Percentiles rank a stretch among this genome's conserved stretches.
Evolutionary conservation across 2,329 filamentous ascomycete genomes (phyloP).

Genomic region (Aspergillus sergii): DNA sequence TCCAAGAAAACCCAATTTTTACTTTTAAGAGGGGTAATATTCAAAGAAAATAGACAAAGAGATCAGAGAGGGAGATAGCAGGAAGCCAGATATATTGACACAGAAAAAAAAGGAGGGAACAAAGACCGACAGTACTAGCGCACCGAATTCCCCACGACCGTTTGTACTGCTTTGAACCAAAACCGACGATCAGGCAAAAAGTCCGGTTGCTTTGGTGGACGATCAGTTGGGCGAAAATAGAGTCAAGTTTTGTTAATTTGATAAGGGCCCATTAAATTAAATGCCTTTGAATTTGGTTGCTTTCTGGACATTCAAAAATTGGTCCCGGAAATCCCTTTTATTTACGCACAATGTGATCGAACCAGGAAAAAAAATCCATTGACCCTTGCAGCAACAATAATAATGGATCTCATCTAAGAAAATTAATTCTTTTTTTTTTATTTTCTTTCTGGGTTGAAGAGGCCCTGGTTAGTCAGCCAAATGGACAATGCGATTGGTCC

Average conservation of each 20-base stretch:
- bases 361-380: background rate
- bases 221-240: background rate
- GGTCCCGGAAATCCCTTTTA: background rate
- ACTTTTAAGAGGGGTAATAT: background rate
- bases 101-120: background rate
- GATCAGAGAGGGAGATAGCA: background rate
- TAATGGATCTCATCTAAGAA: background rate
- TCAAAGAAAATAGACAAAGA: background rate
- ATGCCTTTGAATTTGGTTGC: background rate
- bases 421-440: background rate
- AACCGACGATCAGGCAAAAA: conserved; percentile 8
- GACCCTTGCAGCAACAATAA: background rate
- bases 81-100: background rate
- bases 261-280: background rate
- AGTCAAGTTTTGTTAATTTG: background rate
- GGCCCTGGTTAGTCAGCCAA: background rate
- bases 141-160: background rate
- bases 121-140: background rate
- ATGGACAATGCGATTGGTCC: background rate
- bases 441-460: background rate
- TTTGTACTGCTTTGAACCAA: conserved; percentile 1
- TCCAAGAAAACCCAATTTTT: background rate
- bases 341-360: background rate
- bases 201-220: background rate
- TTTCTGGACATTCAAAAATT: background rate